Evolutionary conservation across 345 rosid species (phyloP), one percentile per base, ranked within the genome.

Genomic region (Syzygium grande): DNA sequence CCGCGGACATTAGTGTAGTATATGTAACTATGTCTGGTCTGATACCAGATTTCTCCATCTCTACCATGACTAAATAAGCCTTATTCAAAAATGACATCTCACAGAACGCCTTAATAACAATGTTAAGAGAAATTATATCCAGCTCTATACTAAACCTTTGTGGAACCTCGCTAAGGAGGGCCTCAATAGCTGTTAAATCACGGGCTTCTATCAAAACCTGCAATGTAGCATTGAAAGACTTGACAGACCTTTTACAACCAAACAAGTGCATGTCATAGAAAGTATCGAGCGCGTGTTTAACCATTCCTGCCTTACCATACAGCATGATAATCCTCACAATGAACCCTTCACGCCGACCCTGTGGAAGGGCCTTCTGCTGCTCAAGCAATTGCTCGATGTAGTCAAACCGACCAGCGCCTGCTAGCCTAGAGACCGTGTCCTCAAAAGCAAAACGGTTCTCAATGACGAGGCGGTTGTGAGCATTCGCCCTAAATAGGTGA

Each of bases 291-390:
- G 98, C 96, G 25, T 96, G 95, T 84, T 94, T 92, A 9, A 89
- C 89, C 99, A 96, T 95, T 88, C 96, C 96, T 84, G 94, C 96
- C 89, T 94, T 95, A 11, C 97, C 98, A 91, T 95, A 96, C 89
- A 96, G 88, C 93, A 93, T 94, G 34, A 96, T 96, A 86, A 96
- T 95, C 92, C 98, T 94, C 88, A 95, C 93, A 27, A 95, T 89
- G 88, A 95, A 95, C 22, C 98, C 99, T 89, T 96, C 97, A 3
- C 99, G 98, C 85, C 96, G 92, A 58, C 99, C 97, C 87, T 96
- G 99, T 1, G 92, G 93, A 89, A 96, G 95, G 61, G 91, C 88
- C 94, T 95, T 96, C 84, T 96, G 99, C 38, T 96, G 97, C 93
- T 96, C 99, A 88, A 96, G 98, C 85, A 96, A 89, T 63, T 93